A percentile compares a stretch with the other conserved stretches of the same genome.
These are phyloP conservation scores for Carex scoparia DNA, from an alignment of 176 grass and related monocot species.

Conservation along the genomic window DNA sequence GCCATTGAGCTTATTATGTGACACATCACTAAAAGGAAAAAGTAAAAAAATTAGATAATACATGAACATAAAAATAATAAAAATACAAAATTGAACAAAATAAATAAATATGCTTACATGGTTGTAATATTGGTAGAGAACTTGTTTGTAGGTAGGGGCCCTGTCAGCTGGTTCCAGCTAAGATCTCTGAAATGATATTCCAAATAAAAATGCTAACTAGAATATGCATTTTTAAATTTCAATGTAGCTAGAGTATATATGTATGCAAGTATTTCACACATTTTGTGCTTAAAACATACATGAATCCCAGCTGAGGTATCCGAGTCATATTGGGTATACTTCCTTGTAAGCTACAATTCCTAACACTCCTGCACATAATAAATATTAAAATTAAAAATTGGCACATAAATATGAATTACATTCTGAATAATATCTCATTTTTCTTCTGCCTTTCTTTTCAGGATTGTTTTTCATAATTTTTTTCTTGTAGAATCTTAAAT, in stretches of 20 bases:
- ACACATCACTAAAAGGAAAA: constrained; percentile 51
- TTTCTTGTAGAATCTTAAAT: background rate
- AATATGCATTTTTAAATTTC: constrained; percentile 19
- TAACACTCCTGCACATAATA: constrained; percentile 69
- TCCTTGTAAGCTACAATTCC: constrained; percentile 89
- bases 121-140: constrained; percentile 71
- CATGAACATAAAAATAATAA: constrained; percentile 14
- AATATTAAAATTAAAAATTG: background rate
- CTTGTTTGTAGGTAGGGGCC: constrained; percentile 59
- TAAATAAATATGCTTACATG: constrained; percentile 44
- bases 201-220: background rate
- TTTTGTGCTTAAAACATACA: constrained; percentile 52
- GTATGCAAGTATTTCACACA: constrained; percentile 15
- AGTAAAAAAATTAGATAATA: constrained; percentile 15
- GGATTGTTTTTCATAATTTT: background rate
- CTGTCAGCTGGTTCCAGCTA: constrained; percentile 82
- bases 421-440: background rate
- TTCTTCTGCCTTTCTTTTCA: background rate
- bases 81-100: constrained; percentile 12
- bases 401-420: background rate
- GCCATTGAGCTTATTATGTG: constrained; percentile 71
- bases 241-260: constrained; percentile 13
- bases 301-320: constrained; percentile 51
- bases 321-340: constrained; percentile 63
- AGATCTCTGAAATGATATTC: constrained; percentile 80